These are phyloP conservation scores for Claviceps sp. DNA, from an alignment of 2,329 filamentous ascomycete species.

Conservation along the genomic window DNA sequence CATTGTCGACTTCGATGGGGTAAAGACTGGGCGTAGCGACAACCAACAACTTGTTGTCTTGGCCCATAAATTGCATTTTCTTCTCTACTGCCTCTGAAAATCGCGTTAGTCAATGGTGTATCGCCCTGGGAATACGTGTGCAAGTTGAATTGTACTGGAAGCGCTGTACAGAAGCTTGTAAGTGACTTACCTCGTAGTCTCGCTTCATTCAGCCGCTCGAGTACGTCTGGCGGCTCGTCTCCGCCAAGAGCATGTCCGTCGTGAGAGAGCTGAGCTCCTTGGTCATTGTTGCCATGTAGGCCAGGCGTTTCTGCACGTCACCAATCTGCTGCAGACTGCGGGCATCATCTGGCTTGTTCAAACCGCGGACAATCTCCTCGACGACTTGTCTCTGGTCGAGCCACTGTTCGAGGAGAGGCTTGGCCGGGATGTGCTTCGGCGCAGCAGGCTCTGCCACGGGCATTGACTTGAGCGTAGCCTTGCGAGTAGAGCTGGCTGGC, in stretches of 20 bases:
- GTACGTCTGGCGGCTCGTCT: conserved; percentile 1
- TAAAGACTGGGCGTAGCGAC: background rate
- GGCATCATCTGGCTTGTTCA: conserved; percentile 36
- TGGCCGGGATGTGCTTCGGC: conserved; percentile 17
- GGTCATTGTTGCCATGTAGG: conserved; percentile 38
- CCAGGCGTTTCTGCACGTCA: conserved; percentile 35
- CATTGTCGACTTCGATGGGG: background rate
- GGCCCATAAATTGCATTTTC: no score
- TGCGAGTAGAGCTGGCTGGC: conserved; percentile 28
- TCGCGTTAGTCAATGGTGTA: no score
- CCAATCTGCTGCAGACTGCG: conserved; percentile 41
- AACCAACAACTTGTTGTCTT: no score
- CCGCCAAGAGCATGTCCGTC: background rate
- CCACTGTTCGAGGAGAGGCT: conserved; percentile 40
- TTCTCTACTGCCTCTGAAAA: no score
- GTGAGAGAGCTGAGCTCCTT: conserved; percentile 5
- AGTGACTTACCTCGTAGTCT: background rate
- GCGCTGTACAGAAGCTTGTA: background rate
- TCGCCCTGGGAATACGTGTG: background rate
- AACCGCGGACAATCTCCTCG: conserved; percentile 40
- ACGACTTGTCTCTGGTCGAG: conserved; percentile 50
- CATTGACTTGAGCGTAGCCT: conserved; percentile 31
- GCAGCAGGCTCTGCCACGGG: conserved; percentile 16
- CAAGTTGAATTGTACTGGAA: background rate
- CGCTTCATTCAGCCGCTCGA: conserved; percentile 3